Percentiles rank a stretch among this genome's conserved stretches.
These are phyloP conservation scores for Begonia peltatifolia DNA, from an alignment of 306 rosid genomes.

Conservation along the genomic window DNA sequence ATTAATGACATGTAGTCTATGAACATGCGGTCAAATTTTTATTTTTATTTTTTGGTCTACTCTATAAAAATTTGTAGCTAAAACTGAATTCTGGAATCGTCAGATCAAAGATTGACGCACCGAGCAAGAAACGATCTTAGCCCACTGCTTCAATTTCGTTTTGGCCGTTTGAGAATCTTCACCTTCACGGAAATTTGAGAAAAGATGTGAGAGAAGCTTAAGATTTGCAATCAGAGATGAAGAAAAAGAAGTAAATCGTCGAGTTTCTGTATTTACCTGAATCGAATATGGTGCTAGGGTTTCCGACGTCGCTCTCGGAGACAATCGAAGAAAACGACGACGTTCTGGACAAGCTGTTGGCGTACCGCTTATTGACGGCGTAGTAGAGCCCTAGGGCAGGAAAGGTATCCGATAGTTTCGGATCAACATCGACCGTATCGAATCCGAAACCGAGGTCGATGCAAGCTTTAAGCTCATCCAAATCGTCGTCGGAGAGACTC, in stretches of 20 bases:
- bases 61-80: no score
- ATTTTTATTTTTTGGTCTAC: no score
- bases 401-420: constrained; percentile 55
- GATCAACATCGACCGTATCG: constrained; percentile 47
- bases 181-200: constrained; percentile 20
- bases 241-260: neutral
- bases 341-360: constrained; percentile 23
- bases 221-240: neutral
- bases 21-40: no score
- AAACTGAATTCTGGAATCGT: neutral
- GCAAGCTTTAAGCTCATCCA: constrained; percentile 84
- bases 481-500: constrained; percentile 83
- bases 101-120: constrained; percentile 38
- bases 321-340: constrained; percentile 20
- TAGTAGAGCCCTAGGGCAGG: constrained; percentile 77
- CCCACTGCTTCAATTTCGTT: constrained; percentile 84
- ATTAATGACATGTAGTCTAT: no score
- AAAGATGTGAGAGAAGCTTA: neutral
- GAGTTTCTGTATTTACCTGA: neutral
- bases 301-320: constrained; percentile 35
- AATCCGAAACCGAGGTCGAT: constrained; percentile 83
- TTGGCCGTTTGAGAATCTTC: constrained; percentile 77
- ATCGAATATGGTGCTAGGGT: neutral
- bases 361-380: constrained; percentile 58
- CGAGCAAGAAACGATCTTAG: constrained; percentile 93